Evolutionary conservation across 2,329 filamentous ascomycete species (phyloP).

Genomic region (Colletotrichum acutatum): DNA sequence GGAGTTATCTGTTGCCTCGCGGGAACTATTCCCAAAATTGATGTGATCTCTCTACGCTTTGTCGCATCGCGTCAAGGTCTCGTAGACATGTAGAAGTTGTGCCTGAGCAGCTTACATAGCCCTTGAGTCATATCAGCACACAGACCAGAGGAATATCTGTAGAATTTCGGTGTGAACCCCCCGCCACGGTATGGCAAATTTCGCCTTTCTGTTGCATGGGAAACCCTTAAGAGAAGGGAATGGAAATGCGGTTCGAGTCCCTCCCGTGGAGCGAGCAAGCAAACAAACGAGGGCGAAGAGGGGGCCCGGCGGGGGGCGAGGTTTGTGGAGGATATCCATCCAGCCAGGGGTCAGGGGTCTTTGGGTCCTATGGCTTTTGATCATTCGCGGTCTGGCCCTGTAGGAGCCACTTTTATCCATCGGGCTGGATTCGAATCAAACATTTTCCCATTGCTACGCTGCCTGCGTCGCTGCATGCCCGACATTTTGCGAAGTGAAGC

Average conservation of each 20-base stretch:
- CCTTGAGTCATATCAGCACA: no score
- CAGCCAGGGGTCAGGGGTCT: not conserved
- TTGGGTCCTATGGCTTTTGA: not conserved
- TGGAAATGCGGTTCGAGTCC: not conserved
- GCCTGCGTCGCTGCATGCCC: not conserved
- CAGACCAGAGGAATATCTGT: no score
- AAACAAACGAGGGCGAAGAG: not conserved
- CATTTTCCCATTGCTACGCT: not conserved
- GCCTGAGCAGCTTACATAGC: no score
- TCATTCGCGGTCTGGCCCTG: conserved; percentile 2
- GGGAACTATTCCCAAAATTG: not conserved
- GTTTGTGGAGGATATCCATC: not conserved
- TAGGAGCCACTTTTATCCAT: not conserved
- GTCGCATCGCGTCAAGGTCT: not conserved
- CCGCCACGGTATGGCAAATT: not conserved
- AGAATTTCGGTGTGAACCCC: not conserved
- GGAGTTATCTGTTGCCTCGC: not conserved
- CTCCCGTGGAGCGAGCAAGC: not conserved
- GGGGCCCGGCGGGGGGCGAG: not conserved
- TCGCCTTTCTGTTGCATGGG: not conserved
- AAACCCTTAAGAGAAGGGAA: not conserved
- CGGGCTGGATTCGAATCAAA: not conserved
- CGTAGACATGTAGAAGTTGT: not conserved
- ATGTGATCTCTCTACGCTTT: not conserved
- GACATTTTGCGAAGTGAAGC: not conserved